A percentile compares a stretch with the other conserved stretches of the same genome.
These are phyloP conservation scores for Agrostemma githago DNA, from an alignment of 148 eudicot genomes.

Conservation along the genomic window DNA sequence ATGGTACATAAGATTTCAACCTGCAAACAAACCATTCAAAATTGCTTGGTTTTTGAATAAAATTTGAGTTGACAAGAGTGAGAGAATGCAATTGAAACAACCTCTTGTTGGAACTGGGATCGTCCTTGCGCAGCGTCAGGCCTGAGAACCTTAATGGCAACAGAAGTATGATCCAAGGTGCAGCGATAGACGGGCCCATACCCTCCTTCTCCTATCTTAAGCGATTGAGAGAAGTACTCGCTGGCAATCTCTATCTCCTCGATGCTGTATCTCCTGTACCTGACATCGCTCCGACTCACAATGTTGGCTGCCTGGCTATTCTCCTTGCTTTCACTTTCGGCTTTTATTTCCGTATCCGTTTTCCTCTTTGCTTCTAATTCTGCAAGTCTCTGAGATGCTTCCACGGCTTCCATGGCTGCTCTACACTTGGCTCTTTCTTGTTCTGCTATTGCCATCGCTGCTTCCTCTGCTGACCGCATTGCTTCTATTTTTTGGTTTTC, in stretches of 20 bases:
- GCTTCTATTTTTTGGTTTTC: slow-evolving; percentile 46
- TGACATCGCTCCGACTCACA: slow-evolving; percentile 30
- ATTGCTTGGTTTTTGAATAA: not conserved
- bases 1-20: slow-evolving; percentile 66
- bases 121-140: slow-evolving; percentile 82
- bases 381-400: slow-evolving; percentile 70
- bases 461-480: slow-evolving; percentile 51
- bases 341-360: slow-evolving; percentile 43
- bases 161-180: slow-evolving; percentile 60
- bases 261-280: slow-evolving; percentile 58
- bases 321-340: slow-evolving; percentile 40
- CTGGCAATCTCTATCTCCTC: slow-evolving; percentile 72
- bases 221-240: slow-evolving; percentile 41
- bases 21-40: slow-evolving; percentile 19
- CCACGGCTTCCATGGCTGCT: slow-evolving; percentile 69
- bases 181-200: slow-evolving; percentile 77
- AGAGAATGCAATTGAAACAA: not conserved
- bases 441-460: slow-evolving; percentile 58
- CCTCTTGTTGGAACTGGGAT: slow-evolving; percentile 81
- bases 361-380: slow-evolving; percentile 62
- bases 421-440: slow-evolving; percentile 58
- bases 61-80: no score
- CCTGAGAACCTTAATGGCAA: slow-evolving; percentile 71
- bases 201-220: slow-evolving; percentile 79
- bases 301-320: slow-evolving; percentile 32